These are phyloP conservation scores for Arachnopeziza araneosa DNA, from an alignment of 2,329 filamentous ascomycete species.

Conservation along the genomic window DNA sequence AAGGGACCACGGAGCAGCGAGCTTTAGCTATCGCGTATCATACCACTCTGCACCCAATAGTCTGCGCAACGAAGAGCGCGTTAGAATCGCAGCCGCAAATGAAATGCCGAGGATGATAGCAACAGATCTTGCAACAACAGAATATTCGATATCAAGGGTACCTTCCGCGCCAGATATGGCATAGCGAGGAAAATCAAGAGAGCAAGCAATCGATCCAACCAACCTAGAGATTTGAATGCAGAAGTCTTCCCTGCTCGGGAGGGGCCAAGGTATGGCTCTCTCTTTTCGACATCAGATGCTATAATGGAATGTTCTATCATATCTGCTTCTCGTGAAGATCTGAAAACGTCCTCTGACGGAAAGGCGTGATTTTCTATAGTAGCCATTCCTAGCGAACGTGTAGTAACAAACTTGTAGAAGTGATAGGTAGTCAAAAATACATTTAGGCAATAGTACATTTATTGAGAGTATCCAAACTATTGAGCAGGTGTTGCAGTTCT, in stretches of 20 bases:
- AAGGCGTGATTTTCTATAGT: neutral
- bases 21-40: conserved; percentile 62
- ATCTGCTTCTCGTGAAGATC: neutral
- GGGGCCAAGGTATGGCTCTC: neutral
- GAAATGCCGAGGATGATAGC: conserved; percentile 83
- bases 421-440: no score
- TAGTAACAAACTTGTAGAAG: no score
- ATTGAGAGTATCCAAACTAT: no score
- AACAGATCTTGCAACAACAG: conserved; percentile 70
- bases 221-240: conserved; percentile 33
- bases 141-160: conserved; percentile 48
- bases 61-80: conserved; percentile 56
- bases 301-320: neutral
- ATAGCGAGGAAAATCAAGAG: conserved; percentile 64
- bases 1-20: conserved; percentile 67
- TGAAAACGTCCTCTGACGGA: conserved; percentile 6
- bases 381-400: neutral
- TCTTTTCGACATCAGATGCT: conserved; percentile 7
- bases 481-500: no score
- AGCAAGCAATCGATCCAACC: conserved; percentile 46
- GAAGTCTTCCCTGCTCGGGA: conserved; percentile 14
- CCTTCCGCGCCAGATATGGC: conserved; percentile 51
- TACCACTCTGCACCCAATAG: conserved; percentile 57
- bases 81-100: conserved; percentile 71
- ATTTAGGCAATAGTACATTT: no score